Base-by-base conservation (phyloP, 371 early-diverging fungal species). In the Mortierella sp. region DNA sequence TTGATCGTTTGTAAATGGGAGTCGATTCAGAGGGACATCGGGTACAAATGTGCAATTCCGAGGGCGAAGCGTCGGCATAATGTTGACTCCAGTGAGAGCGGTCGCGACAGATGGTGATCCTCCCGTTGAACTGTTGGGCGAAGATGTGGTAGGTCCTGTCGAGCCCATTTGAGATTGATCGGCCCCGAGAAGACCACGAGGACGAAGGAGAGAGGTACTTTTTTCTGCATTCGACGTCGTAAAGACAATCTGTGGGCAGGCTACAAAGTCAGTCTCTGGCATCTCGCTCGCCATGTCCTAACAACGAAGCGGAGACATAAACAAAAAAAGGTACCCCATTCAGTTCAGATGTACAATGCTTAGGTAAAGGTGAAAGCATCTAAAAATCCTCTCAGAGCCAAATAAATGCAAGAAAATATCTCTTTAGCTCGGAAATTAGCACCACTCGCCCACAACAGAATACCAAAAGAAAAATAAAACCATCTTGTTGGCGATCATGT, bases 1-100 rank as follows among this genome's bases (percentile, higher is more conserved):
- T 21, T 79, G 75, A 16, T 87, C 84, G 43, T 90, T 89, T 12
- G 85, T 65, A 82, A 89, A 93, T 1, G 93, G 91, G 14, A 93
- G 78, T 12, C 90, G 89, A n/a, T 90, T 80, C 70, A 80, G 35
- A 7, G 84, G 84, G 2, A 80, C 80, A 2, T 79, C 80, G 6
- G 84, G 46, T 11, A 74, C 46, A 32, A 83, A 83, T 38, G n/a
- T 54, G 48, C 84, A 83, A 56, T 83, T 83, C 0, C 84, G 71
- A 29, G 84, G 84, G 7, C 71, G 77, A 35, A 80, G 63, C 18
- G 46, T 77, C 11, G 84, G 84, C 4, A 76, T 75, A 44, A 78
- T 54, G 18, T 49, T 63, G 41, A 65, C 11, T 27, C 60, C 51
- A 24, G 77, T 18, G 5, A 38, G 72, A 14, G 72, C 46, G 7